Base-by-base conservation (phyloP, 2,329 filamentous ascomycete species). In the Cercospora brassicicola region DNA sequence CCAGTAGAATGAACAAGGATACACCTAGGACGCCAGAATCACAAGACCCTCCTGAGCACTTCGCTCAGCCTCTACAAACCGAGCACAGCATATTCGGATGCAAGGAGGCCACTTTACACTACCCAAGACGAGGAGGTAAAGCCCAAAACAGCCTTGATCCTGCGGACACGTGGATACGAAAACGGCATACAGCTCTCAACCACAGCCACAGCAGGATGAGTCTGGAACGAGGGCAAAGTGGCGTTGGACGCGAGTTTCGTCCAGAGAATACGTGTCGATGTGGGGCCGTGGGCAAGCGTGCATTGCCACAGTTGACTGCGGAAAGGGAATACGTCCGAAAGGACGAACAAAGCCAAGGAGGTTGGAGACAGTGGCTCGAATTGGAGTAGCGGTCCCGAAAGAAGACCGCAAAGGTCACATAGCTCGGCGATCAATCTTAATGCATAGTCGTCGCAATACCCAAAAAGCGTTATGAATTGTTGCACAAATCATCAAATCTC, bases 1-100 rank as follows among this genome's bases (percentile, higher is more conserved):
- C 66, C 68, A 20, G 69, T 71, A 8, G 71, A 71, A 39, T 73
- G 72, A 73, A 59, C 36, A 26, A 28, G 48, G 28, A 61, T 10
- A 8, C 42, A 13, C 39, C 13, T 36, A 20, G 39, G 45, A 56
- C 11, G n/a, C 23, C 48, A 51, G 23, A 45, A 28, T 56, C 20
- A 66, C 64, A 36, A 59, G 33, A 30, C 20, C 9, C 18, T 33
- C 26, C 20, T 3, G 48, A 55, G 23, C 9, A 55, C 23, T 55
- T 8, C 23, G 4, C 48, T 55, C 23, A 55, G 48, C 48, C 48
- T n/a, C 23, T 30, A 26, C 23, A n/a, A 28, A n/a, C 48, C 20
- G 48, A 55, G 23, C 11, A 28, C 23, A 55, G 48, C 48, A 26
- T 28, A 15, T 7, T 55, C 20, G 23, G 48, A 55, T 28, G 13